These are phyloP conservation scores for Tilletia caries DNA, from an alignment of 1,284 basidiomycete genomes.

Conservation along the genomic window DNA sequence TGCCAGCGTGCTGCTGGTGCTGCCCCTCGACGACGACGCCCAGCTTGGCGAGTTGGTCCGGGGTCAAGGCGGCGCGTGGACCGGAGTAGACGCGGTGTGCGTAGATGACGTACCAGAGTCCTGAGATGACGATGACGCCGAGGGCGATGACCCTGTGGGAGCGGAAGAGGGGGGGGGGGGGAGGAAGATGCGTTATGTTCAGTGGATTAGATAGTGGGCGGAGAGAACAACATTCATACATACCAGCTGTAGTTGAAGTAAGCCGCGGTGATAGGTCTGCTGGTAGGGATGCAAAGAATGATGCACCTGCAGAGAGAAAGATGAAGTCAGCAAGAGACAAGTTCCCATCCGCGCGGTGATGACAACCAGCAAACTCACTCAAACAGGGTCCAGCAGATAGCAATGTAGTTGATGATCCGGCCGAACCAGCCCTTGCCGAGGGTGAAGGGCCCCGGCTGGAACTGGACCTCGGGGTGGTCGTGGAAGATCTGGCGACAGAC, in stretches of 20 bases:
- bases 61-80: conserved; percentile 47
- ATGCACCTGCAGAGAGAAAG: conserved; percentile 19
- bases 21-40: conserved; percentile 29
- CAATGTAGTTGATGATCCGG: conserved; percentile 65
- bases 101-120: conserved; percentile 56
- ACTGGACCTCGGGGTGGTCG: conserved; percentile 74
- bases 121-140: conserved; percentile 54
- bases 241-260: conserved; percentile 14
- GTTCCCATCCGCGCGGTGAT: background rate
- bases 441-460: conserved; percentile 83
- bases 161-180: background rate
- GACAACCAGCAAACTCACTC: conserved; percentile 27
- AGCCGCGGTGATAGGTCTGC: conserved; percentile 25
- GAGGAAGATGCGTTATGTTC: no score
- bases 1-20: no score
- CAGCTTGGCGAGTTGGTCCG: conserved; percentile 40
- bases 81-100: conserved; percentile 57
- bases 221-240: conserved; percentile 33
- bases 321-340: background rate
- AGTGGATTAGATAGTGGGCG: background rate
- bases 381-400: conserved; percentile 60
- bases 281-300: conserved; percentile 40
- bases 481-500: conserved; percentile 65
- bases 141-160: conserved; percentile 52
- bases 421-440: conserved; percentile 72